Evolutionary conservation across 2,329 filamentous ascomycete genomes (phyloP).

Genomic region (Didymellaceae sp.): DNA sequence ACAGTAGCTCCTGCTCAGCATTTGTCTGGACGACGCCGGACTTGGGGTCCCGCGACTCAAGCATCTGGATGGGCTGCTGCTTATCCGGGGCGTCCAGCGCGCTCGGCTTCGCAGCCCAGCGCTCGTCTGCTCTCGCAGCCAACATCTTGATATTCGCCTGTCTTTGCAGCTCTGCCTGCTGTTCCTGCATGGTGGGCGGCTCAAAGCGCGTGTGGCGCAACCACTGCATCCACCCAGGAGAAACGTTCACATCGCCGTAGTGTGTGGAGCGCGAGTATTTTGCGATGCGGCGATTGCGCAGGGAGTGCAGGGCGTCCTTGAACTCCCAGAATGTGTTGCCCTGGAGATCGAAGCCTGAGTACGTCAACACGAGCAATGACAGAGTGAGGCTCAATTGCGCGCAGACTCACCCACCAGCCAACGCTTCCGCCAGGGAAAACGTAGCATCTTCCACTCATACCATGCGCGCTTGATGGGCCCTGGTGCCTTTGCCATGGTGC

Average conservation of each 20-base stretch:
- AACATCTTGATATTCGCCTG: slow-evolving; percentile 66
- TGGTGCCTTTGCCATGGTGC: slow-evolving; percentile 47
- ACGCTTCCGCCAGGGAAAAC: slow-evolving; percentile 66
- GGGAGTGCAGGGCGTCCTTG: slow-evolving; percentile 62
- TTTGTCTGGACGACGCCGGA: slow-evolving; percentile 46
- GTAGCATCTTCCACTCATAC: slow-evolving; percentile 68
- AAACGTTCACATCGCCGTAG: slow-evolving; percentile 65
- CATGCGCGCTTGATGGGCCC: slow-evolving; percentile 56
- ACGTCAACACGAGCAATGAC: background rate
- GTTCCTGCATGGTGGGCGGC: slow-evolving; percentile 64
- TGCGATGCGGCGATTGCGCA: slow-evolving; percentile 65
- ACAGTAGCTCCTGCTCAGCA: slow-evolving; percentile 36
- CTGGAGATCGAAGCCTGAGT: slow-evolving; percentile 62
- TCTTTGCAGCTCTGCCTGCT: slow-evolving; percentile 62
- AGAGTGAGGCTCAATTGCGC: background rate
- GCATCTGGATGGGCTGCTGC: slow-evolving; percentile 56
- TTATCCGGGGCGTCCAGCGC: slow-evolving; percentile 63
- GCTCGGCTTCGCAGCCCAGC: slow-evolving; percentile 66
- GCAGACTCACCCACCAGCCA: slow-evolving; percentile 62
- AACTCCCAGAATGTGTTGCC: slow-evolving; percentile 74
- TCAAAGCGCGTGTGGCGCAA: slow-evolving; percentile 65
- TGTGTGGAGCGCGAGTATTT: slow-evolving; percentile 61
- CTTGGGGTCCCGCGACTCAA: slow-evolving; percentile 52
- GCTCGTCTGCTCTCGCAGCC: slow-evolving; percentile 64
- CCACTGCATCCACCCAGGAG: slow-evolving; percentile 73